Evolutionary conservation across 495 filamentous ascomycete genomes (phyloP).

Genomic region (Hypoxylon trugodes): DNA sequence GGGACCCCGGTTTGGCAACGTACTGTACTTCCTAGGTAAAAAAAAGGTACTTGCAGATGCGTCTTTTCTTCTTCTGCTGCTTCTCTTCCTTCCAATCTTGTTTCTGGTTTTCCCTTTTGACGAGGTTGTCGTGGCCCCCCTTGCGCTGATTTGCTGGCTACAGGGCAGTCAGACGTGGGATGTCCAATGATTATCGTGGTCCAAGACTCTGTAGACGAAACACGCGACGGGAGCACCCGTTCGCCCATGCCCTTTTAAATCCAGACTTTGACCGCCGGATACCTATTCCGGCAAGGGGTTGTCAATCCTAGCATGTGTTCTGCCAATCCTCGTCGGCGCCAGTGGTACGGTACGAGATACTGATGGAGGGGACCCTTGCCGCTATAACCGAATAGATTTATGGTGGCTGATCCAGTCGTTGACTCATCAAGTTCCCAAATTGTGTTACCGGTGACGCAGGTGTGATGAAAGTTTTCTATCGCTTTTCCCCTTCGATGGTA

Average conservation of each 20-base stretch:
- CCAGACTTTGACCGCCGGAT: conserved; percentile 25
- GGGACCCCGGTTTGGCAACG: conserved; percentile 6
- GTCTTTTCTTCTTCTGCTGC: conserved; percentile 7
- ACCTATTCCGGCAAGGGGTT: conserved; percentile 25
- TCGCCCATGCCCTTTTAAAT: conserved; percentile 6
- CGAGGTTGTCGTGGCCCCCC: background rate
- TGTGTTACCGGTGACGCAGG: background rate
- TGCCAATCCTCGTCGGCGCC: conserved; percentile 36
- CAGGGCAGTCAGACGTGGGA: background rate
- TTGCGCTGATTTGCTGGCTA: background rate
- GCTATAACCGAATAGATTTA: conserved; percentile 24
- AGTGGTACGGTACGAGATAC: conserved; percentile 29
- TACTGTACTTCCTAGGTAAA: background rate
- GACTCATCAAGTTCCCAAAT: too few species aligned
- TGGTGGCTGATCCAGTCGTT: conserved; percentile 9
- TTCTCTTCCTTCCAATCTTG: too few species aligned
- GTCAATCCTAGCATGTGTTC: conserved; percentile 22
- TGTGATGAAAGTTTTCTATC: conserved; percentile 12
- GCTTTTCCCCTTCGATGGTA: background rate
- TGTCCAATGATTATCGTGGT: conserved; percentile 17
- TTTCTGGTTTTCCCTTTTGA: too few species aligned
- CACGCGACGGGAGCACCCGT: conserved; percentile 33
- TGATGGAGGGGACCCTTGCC: conserved; percentile 17
- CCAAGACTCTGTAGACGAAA: conserved; percentile 14
- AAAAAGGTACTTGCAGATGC: background rate